These are phyloP conservation scores for Rhodotorula babjevae DNA, from an alignment of 768 basidiomycete genomes.

Conservation along the genomic window DNA sequence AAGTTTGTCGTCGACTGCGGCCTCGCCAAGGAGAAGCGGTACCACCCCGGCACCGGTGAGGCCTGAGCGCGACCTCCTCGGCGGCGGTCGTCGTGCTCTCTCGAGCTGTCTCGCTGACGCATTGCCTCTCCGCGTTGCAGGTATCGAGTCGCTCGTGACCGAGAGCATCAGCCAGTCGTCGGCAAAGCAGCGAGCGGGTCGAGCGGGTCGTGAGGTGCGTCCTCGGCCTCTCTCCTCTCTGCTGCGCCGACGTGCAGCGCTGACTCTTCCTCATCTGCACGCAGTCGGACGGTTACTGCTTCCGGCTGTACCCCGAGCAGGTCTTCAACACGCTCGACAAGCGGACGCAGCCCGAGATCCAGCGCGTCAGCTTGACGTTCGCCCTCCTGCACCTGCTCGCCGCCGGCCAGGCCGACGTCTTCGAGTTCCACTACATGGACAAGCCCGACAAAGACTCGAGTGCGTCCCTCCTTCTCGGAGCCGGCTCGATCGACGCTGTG, in stretches of 20 bases:
- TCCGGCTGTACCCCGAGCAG: conserved; percentile 82
- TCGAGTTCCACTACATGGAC: conserved; percentile 75
- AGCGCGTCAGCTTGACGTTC: conserved; percentile 75
- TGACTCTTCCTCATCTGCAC: background rate
- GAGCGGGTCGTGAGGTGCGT: conserved; percentile 84
- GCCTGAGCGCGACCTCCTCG: too few relatives aligned
- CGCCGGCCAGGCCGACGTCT: conserved; percentile 37
- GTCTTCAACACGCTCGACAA: conserved; percentile 63
- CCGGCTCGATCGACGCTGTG: background rate
- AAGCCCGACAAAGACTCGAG: conserved; percentile 68
- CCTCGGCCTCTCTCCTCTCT: too few relatives aligned
- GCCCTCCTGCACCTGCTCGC: conserved; percentile 68
- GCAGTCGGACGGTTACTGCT: conserved; percentile 78
- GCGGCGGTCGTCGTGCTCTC: background rate
- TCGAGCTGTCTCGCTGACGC: background rate
- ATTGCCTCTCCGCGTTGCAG: conserved; percentile 50
- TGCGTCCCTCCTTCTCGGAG: conserved; percentile 49
- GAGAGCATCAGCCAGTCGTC: conserved; percentile 81
- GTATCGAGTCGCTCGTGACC: conserved; percentile 79
- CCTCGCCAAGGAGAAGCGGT: conserved; percentile 90
- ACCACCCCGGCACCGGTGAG: conserved; percentile 47
- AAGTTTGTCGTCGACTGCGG: conserved; percentile 95
- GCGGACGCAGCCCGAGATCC: conserved; percentile 80
- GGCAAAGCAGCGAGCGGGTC: conserved; percentile 80
- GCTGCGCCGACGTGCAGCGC: background rate